Evolutionary conservation across 495 filamentous ascomycete genomes (phyloP), one percentile per base, ranked within the genome.

Genomic region (Ramalina intermedia): DNA sequence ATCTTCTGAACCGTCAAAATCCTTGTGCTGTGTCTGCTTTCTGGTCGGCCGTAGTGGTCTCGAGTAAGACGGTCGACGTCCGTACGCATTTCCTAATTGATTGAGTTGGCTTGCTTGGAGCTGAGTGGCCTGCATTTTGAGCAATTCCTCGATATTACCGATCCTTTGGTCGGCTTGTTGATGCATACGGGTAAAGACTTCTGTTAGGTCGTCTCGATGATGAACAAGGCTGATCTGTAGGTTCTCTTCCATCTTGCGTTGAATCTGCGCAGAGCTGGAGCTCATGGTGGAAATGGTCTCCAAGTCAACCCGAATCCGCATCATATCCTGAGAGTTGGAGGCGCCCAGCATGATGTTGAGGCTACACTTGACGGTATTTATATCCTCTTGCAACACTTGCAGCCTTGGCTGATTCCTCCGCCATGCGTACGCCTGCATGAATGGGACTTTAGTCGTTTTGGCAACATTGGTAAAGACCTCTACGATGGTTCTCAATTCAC

Each of bases 261-360:
- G 47, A 4, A 13, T 2, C 5, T 35, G 18, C 8, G 33, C 17
- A 41, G 47, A 43, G 6, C 45, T 24, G 49, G 27, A n/a, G 20
- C 14, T 29, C 1, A 18, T 12, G 6, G 33, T 29, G 20, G 47
- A 43, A n/a, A 49, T n/a, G 33, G 37, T 40, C 47, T 49, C 47
- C 7, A 49, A 39, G 24, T 38, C 29, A 3, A 49, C 4, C n/a
- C 29, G 17, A 40, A 49, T 37, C 17, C 47, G 37, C 37, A 42
- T 41, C 24, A 49, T 24, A 12, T 49, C 47, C 14, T 24, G 37
- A 37, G 53, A 60, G 41, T 59, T 59, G 39, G 53, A 59, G 9
- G 53, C 57, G 8, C 57, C 57, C 8, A 60, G 53, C 21, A 60
- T 36, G 35, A 60, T 23, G 49, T 60, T 59, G 8, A 60, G 53